phyloP scores from a whole-genome alignment of 352 stramenopile genomes.

The Globisporangium solare region DNA sequence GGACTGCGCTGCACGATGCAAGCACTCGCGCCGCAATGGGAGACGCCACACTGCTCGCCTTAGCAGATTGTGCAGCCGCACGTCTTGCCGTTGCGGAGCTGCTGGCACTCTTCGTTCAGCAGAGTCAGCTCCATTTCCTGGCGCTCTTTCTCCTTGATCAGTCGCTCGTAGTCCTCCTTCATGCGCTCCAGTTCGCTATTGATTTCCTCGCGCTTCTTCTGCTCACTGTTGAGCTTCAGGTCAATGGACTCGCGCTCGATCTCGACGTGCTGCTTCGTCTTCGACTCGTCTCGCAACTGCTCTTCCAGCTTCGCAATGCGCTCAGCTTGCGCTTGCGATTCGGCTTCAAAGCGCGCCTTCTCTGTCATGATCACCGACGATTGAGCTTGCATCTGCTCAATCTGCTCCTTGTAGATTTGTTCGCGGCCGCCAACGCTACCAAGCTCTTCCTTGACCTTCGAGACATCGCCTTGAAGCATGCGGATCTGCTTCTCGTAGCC shows the following conservation, averaged over 20 bases:
- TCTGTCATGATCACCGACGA: conserved; percentile 76
- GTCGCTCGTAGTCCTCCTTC: conserved; percentile 62
- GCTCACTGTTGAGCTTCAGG: conserved; percentile 55
- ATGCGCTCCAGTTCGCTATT: conserved; percentile 57
- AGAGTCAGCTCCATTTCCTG: conserved; percentile 77
- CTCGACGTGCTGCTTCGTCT: conserved; percentile 66
- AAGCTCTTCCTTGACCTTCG: conserved; percentile 79
- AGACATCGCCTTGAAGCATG: conserved; percentile 63
- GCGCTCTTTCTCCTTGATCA: conserved; percentile 77
- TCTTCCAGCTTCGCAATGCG: conserved; percentile 65
- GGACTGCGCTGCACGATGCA: no score
- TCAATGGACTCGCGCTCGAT: conserved; percentile 74
- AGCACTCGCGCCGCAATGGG: background rate
- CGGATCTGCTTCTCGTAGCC: conserved; percentile 83
- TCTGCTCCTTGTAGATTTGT: conserved; percentile 85
- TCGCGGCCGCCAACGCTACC: conserved; percentile 72
- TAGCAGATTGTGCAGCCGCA: conserved; percentile 72
- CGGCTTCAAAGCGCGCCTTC: conserved; percentile 52
- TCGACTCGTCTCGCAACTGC: conserved; percentile 53
- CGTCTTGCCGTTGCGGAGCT: conserved; percentile 63
- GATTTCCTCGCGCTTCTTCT: conserved; percentile 52
- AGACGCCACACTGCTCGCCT: background rate
- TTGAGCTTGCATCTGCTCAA: conserved; percentile 76
- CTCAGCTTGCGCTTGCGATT: conserved; percentile 61
- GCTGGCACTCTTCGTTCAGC: conserved; percentile 73